Base-by-base conservation (phyloP, 257 asterid genomes). In the Fraxinus quadrangulata region DNA sequence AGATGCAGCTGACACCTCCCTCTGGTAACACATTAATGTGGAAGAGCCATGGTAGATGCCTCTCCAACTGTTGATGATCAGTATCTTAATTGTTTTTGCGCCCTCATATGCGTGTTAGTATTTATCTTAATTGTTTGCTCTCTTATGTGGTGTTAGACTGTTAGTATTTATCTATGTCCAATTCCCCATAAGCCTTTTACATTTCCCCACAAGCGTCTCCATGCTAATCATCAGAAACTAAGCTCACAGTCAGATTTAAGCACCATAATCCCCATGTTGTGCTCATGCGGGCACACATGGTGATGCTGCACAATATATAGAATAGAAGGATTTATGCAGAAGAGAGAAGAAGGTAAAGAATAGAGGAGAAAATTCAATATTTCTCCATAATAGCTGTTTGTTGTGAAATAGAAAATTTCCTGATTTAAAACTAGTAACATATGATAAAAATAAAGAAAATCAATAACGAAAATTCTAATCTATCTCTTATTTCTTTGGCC, bases 181-280 rank as follows among this genome's bases (percentile, higher is more conserved):
- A 54, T 54, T n/a, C 65, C 28, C 65, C 76, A 69, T 69, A 70
- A 70, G 49, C 40, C 72, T 13, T 70, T 31, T 51, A 42, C 34
- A 66, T 33, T 51, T 73, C 78, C 76, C 33, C 31, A 56, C 33
- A 70, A 54, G 66, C 23, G 6, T 28, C 49, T 42, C 40, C 28
- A 30, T 21, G 30, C 68, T 61, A 23, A 61, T 61, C 33, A 61
- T 61, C 31, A 21, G 68, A 61, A 8, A 8, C 68, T 61, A 61
- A 61, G 68, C 26, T 59, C 67, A 51, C 61, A 16, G 63, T 17
- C 17, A 51, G 23, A 51, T 17, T 51, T 51, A 51, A 17, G 63
- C 63, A 51, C 61, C 19, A 49, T 17, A 19, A 17, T 3, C 24
- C 23, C 63, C 65, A 17, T 54, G 24, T 54, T 17, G n/a, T 17